Conservation (phyloP, 2,329 filamentous ascomycete genomes). For the Septoria linicola region DNA sequence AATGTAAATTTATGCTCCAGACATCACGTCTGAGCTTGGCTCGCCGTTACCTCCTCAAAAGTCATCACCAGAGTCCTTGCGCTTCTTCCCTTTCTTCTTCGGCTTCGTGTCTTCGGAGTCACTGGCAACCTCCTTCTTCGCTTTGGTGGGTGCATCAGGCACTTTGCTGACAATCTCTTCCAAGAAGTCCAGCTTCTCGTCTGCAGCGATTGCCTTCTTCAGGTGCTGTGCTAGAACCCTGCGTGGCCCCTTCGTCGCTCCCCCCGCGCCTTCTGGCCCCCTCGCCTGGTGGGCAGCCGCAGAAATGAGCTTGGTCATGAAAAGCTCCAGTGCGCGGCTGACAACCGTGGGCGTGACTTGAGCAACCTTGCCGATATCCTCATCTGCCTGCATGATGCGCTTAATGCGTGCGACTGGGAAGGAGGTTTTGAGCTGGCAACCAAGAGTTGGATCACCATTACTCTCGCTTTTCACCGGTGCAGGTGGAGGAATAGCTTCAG, state of each 20-base stretch:
- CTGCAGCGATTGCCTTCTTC: slow-evolving; percentile 82
- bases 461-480: slow-evolving; percentile 24
- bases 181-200: slow-evolving; percentile 93
- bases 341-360: slow-evolving; percentile 97
- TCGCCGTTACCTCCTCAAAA: slow-evolving; percentile 17
- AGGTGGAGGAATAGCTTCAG: slow-evolving; percentile 10
- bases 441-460: slow-evolving; percentile 36
- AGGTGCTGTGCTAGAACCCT: slow-evolving; percentile 87
- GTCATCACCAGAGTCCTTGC: slow-evolving; percentile 34
- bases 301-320: slow-evolving; percentile 92
- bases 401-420: slow-evolving; percentile 98
- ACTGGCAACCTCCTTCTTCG: slow-evolving; percentile 36
- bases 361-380: slow-evolving; percentile 96
- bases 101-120: slow-evolving; percentile 32
- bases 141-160: slow-evolving; percentile 60
- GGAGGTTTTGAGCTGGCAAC: slow-evolving; percentile 82
- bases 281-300: slow-evolving; percentile 83
- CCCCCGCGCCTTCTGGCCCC: slow-evolving; percentile 22
- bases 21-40: too few relatives aligned
- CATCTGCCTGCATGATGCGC: slow-evolving; percentile 98
- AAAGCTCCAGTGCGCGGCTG: slow-evolving; percentile 82
- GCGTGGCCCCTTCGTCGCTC: slow-evolving; percentile 59
- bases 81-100: slow-evolving; percentile 29
- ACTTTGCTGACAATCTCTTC: slow-evolving; percentile 87
- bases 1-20: neutral